Evolutionary conservation across 1,284 basidiomycete genomes (phyloP).

Genomic region (Leccinum pachyderme): DNA sequence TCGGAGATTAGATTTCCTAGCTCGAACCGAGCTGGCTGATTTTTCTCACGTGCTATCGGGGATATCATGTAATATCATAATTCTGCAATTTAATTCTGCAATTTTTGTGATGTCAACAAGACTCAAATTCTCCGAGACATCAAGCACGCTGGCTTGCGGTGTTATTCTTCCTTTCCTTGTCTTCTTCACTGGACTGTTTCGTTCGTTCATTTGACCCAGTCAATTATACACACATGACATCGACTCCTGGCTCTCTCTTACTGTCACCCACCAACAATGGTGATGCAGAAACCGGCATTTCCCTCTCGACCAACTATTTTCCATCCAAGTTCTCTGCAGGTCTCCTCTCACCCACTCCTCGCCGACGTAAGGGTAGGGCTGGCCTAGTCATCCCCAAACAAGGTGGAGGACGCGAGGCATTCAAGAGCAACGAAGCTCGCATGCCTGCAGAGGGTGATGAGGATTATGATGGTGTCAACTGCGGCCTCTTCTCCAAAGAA

Average conservation of each 20-base stretch:
- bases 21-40: too few species aligned
- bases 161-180: background rate
- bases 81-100: too few species aligned
- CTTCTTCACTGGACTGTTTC: background rate
- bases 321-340: conserved; percentile 42
- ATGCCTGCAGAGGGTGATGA: conserved; percentile 59
- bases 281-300: conserved; percentile 14
- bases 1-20: too few species aligned
- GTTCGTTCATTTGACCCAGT: background rate
- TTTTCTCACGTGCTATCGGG: too few species aligned
- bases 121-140: too few species aligned
- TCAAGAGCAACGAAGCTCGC: conserved; percentile 48
- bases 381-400: conserved; percentile 40
- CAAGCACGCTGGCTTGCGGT: too few species aligned
- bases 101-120: background rate
- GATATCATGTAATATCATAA: too few species aligned
- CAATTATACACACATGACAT: background rate
- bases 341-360: conserved; percentile 39
- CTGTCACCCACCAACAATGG: conserved; percentile 3
- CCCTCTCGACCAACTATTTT: conserved; percentile 60
- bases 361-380: conserved; percentile 36
- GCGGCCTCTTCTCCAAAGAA: conserved; percentile 33
- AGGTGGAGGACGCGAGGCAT: conserved; percentile 65
- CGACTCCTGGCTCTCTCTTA: conserved; percentile 2
- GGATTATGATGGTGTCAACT: conserved; percentile 49